phyloP scores from a whole-genome alignment of 2,329 filamentous ascomycete genomes.

The Thielaviopsis punctulata region DNA sequence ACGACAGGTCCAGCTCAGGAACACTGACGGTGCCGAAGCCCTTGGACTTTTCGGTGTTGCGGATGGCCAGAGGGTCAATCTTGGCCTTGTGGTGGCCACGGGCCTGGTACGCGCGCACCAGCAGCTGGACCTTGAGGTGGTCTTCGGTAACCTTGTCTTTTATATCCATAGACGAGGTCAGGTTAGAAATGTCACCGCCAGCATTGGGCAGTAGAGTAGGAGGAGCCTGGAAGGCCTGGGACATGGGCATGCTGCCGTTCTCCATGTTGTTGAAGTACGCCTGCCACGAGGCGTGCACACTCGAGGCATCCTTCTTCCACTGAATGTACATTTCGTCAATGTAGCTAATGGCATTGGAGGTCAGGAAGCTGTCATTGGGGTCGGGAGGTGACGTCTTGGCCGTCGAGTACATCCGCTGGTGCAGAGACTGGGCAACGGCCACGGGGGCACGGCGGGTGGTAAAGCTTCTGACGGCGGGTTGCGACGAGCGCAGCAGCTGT shows the following conservation, averaged over 20 bases:
- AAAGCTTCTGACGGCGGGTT: conserved; percentile 28
- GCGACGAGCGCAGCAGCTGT: conserved; percentile 38
- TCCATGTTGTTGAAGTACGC: conserved; percentile 99
- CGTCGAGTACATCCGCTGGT: conserved; percentile 35
- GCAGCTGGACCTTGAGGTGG: conserved; percentile 92
- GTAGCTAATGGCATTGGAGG: conserved; percentile 94
- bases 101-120: conserved; percentile 94
- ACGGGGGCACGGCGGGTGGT: conserved; percentile 30
- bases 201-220: conserved; percentile 77
- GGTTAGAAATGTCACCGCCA: conserved; percentile 57
- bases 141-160: conserved; percentile 71
- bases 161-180: conserved; percentile 51
- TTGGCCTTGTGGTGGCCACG: conserved; percentile 96
- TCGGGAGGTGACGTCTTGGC: conserved; percentile 40
- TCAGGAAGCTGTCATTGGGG: conserved; percentile 88
- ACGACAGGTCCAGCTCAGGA: conserved; percentile 79
- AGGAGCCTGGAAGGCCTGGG: conserved; percentile 89
- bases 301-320: conserved; percentile 86
- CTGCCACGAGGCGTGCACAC: conserved; percentile 96
- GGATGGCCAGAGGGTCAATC: conserved; percentile 89
- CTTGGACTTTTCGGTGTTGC: conserved; percentile 51
- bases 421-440: conserved; percentile 25
- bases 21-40: conserved; percentile 76
- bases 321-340: conserved; percentile 99
- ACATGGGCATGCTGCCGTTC: conserved; percentile 91